A percentile compares a stretch with the other conserved stretches of the same genome.
Evolutionary conservation across 768 basidiomycete species (phyloP).

Genomic region (Pilatotrama ljubarskyi): DNA sequence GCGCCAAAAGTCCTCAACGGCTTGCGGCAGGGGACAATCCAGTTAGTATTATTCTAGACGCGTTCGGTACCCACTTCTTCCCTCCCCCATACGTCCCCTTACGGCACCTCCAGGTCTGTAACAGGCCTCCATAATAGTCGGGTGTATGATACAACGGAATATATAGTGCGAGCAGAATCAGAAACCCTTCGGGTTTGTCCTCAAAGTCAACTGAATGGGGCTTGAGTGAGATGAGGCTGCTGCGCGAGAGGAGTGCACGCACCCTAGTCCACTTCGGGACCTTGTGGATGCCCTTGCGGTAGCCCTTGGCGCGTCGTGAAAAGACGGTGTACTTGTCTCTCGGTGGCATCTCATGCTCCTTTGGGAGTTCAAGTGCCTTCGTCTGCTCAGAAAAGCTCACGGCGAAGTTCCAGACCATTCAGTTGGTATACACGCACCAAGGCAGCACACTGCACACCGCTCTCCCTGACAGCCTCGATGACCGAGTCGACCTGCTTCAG

Average conservation of each 20-base stretch:
- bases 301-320: conserved; percentile 64
- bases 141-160: conserved; percentile 17
- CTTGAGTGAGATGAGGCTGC: no score
- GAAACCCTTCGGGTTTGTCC: conserved; percentile 92
- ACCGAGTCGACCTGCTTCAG: conserved; percentile 93
- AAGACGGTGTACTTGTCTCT: conserved; percentile 97
- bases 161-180: conserved; percentile 38
- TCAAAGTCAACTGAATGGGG: conserved; percentile 77
- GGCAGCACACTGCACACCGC: conserved; percentile 75
- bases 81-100: conserved; percentile 6
- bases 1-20: conserved; percentile 59
- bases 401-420: not conserved
- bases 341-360: conserved; percentile 89
- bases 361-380: conserved; percentile 80
- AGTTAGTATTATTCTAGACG: conserved; percentile 51
- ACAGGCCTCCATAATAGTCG: conserved; percentile 24
- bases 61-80: conserved; percentile 10
- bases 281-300: conserved; percentile 94
- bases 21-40: conserved; percentile 70
- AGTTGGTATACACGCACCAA: conserved; percentile 54
- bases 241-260: conserved; percentile 30
- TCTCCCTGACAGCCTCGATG: conserved; percentile 81
- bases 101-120: conserved; percentile 19
- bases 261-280: conserved; percentile 97
- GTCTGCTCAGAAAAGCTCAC: conserved; percentile 43